Evolutionary conservation across 192 early-diverging fungal species (phyloP), one percentile per base, ranked within the genome.

Genomic region (Gamsiella multidivaricata): DNA sequence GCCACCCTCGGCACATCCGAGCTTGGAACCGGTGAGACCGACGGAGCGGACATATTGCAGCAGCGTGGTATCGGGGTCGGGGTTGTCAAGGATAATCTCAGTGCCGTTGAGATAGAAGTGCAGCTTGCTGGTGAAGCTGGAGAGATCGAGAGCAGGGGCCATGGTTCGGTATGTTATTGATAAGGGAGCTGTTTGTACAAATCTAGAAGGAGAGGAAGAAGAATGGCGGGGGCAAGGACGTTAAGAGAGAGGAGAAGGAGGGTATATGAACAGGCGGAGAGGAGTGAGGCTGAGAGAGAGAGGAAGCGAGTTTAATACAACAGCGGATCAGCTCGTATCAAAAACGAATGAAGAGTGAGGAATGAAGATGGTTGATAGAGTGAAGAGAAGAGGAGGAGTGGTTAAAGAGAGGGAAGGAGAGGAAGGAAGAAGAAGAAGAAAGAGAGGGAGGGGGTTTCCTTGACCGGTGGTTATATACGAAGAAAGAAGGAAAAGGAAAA

Each of bases 1-100:
- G 18, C 90, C 90, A 69, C 91, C 91, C 63, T 92, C 92, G 51
- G 87, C 90, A 67, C 93, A 94, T 25, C 94, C 94, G 20, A 94
- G 83, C 79, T 95, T 95, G 28, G 93, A 72, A 28, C 90, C 89
- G 5, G 90, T 90, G 33, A 92, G 80, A 4, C 91, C 89, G 23
- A 82, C 80, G 28, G 67, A 80, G 58, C 91, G 87, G 74, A 92
- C 70, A 79, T 89, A 92, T 73, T 89, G 87, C 25, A 92, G 81
- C 45, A 91, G 69, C 23, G 91, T 92, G 54, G 80, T 72, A 51
- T 91, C 87, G 23, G 90, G 84, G 68, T 89, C 88, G 5, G 88
- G 89, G 28, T 83, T 80, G 28, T 80, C 73, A n/a, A 90, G 55
- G 15, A 79, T 69, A 23, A 88, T 81, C 43, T 79, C 82, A 26